Conservation (phyloP, 805 yeast species). For the Pichia thaimueangensis region DNA sequence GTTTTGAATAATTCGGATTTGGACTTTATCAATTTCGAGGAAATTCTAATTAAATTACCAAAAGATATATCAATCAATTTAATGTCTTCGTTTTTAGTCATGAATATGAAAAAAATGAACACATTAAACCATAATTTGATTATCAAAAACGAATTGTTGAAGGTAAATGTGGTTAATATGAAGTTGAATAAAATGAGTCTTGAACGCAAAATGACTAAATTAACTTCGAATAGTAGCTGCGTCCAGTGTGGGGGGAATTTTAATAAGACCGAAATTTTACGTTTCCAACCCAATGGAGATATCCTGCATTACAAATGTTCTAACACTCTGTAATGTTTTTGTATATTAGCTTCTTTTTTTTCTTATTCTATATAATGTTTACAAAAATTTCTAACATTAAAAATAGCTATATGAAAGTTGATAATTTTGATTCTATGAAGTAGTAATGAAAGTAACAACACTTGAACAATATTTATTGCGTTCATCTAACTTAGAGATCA, state of each 20-base stretch:
- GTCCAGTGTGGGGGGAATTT: constrained; percentile 50
- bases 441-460: constrained; percentile 54
- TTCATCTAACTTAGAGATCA: constrained; percentile 51
- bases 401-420: too few species aligned
- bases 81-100: constrained; percentile 39
- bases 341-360: too few species aligned
- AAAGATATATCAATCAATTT: constrained; percentile 36
- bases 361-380: too few species aligned
- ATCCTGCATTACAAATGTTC: constrained; percentile 55
- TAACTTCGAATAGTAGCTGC: constrained; percentile 50
- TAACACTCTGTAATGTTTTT: background rate
- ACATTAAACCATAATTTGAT: constrained; percentile 34
- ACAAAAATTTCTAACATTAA: too few species aligned
- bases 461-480: constrained; percentile 77
- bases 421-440: too few species aligned
- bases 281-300: constrained; percentile 38
- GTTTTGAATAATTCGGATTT: constrained; percentile 21
- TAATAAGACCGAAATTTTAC: constrained; percentile 38
- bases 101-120: constrained; percentile 37
- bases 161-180: constrained; percentile 45
- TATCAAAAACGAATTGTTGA: constrained; percentile 43
- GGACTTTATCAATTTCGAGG: constrained; percentile 22
- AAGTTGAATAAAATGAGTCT: constrained; percentile 33
- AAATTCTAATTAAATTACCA: constrained; percentile 48
- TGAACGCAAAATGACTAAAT: constrained; percentile 30